Conservation (phyloP, 805 yeast genomes). For the Lipomyces sp. region DNA sequence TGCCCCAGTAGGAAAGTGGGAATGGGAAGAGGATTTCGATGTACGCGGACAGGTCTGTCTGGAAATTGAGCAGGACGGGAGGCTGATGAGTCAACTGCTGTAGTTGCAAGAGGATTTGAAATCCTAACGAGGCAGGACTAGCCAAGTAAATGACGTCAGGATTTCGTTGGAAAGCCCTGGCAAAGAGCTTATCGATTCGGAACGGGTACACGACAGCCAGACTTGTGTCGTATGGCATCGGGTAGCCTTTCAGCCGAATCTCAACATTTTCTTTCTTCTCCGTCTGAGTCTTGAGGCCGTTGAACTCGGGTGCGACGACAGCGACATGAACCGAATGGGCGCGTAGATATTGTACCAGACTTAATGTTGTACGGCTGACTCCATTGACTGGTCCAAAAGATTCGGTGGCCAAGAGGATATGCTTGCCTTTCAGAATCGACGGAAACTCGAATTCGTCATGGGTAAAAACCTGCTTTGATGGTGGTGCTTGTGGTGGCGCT, state of each 20-base stretch:
- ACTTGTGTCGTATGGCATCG: slow-evolving; percentile 10
- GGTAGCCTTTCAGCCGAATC: slow-evolving; percentile 3
- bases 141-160: slow-evolving; percentile 7
- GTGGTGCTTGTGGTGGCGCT: no score
- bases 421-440: slow-evolving; percentile 9
- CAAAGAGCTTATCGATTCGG: slow-evolving; percentile 7
- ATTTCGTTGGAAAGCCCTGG: slow-evolving; percentile 1
- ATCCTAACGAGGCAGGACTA: slow-evolving; percentile 6
- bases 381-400: slow-evolving; percentile 8
- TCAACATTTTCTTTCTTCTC: not conserved
- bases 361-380: slow-evolving; percentile 5
- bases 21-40: slow-evolving; percentile 7
- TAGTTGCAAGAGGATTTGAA: slow-evolving; percentile 5
- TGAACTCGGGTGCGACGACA: slow-evolving; percentile 5
- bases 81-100: slow-evolving; percentile 6
- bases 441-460: slow-evolving; percentile 11
- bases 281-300: not conserved
- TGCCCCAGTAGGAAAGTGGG: slow-evolving; percentile 9
- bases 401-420: slow-evolving; percentile 2
- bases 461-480: not conserved
- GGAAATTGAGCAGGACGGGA: slow-evolving; percentile 9
- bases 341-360: slow-evolving; percentile 6
- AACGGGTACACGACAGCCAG: slow-evolving; percentile 8
- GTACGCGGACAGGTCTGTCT: slow-evolving; percentile 3
- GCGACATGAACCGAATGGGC: slow-evolving; percentile 8